Evolutionary conservation across 495 filamentous ascomycete species (phyloP), one percentile per base, ranked within the genome.

Genomic region (Aspergillus hancockii): DNA sequence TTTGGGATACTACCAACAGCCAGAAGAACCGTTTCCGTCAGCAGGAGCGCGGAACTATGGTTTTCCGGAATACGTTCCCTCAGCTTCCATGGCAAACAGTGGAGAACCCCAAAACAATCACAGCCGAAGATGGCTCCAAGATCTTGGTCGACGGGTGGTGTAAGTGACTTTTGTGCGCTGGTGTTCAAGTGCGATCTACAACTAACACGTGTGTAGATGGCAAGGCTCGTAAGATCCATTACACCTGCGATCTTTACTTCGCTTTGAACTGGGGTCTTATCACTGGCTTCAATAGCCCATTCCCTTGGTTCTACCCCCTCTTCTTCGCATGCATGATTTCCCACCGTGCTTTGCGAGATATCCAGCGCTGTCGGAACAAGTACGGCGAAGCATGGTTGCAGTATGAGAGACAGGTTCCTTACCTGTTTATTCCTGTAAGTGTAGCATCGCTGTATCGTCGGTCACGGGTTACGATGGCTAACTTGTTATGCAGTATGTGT

Each of bases 21-120:
- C 94, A 98, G 75, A 98, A 98, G 84, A 97, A 96, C 78, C 85
- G 89, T 31, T 98, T 96, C 83, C 84, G 92, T 47, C 83, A 90
- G 66, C 78, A 82, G 71, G 91, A 96, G 77, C 82, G 86, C 52
- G 94, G 94, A 56, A 89, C 83, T 23, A 69, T 87, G 47, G 70
- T 88, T 32, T 71, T 81, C 63, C 90, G 94, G 59, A 89, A 88
- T 55, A 84, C 92, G 4, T 97, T 98, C 83, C 94, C 94, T n/a
- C 90, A 93, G 71, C 77, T 98, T 14, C 91, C 91, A 12, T 98
- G 92, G 90, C 90, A 91, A 68, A 88, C 86, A 12, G 63, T 98
- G 58, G 71, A 90, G 62, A 94, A 97, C 78, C 93, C 94, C 25
- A 87, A 89, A 70, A 88, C 83, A n/a, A 93, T 98, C 73, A 83